phyloP scores from a whole-genome alignment of 192 early-diverging fungal species.

The Rhizoclosmatium globosum region DNA sequence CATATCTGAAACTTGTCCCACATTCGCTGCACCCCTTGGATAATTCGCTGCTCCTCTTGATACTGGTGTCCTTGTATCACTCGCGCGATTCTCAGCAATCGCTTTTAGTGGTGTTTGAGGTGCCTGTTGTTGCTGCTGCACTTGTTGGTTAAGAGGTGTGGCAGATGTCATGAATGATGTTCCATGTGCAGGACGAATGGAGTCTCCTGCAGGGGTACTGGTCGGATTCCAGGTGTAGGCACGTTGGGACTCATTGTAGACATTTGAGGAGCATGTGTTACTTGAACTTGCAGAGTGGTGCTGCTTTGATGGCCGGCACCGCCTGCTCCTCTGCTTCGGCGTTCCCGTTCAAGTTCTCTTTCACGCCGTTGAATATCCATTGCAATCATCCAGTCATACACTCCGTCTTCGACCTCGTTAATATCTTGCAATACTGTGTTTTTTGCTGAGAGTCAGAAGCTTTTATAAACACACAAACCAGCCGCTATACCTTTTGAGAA shows the following conservation, averaged over 20 bases:
- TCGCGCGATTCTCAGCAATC: background rate
- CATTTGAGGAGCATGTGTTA: background rate
- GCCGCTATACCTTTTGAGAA: conserved; percentile 72
- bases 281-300: background rate
- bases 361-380: conserved; percentile 63
- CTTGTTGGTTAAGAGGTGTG: background rate
- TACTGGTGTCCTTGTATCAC: background rate
- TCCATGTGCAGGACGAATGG: conserved; percentile 19
- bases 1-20: background rate
- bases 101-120: background rate
- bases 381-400: conserved; percentile 92
- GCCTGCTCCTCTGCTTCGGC: background rate
- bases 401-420: conserved; percentile 85
- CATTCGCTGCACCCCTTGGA: background rate
- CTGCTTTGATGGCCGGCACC: background rate
- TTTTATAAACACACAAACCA: background rate
- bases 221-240: conserved; percentile 3
- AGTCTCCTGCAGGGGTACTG: conserved; percentile 6
- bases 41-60: background rate
- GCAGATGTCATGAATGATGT: conserved; percentile 3
- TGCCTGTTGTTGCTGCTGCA: conserved; percentile 9
- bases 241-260: conserved; percentile 11
- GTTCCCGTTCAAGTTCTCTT: conserved; percentile 51
- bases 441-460: conserved; percentile 1
- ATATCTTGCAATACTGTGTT: conserved; percentile 50